Evolutionary conservation across 371 early-diverging fungal genomes (phyloP), one percentile per base, ranked within the genome.

Genomic region (Mortierella sp.): DNA sequence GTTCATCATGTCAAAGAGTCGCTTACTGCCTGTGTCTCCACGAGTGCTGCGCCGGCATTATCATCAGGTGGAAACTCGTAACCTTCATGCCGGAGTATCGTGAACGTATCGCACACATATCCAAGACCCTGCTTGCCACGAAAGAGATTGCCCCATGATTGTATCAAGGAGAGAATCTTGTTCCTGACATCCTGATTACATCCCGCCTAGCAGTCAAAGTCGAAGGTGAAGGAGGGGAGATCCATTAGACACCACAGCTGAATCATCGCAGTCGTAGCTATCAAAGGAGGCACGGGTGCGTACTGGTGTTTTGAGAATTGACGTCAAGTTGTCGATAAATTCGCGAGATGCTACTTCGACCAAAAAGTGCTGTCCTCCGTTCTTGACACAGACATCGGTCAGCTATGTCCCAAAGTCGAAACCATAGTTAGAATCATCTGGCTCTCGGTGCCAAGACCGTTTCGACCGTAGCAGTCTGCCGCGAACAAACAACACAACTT

Each of bases 321-420:
- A 82, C 2, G 85, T 86, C 43, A 97, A 67, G 60, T 88, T 87
- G 70, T 97, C 96, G 65, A 95, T 85, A 78, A 96, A 97, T 37
- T 96, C 98, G 48, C 93, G 83, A 14, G 91, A 86, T 1, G 97
- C 92, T 22, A 97, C 79, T 67, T 97, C 96, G 10, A 86, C 84
- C 40, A 97, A 80, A 71, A 98, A 95, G 40, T 88, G 88, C 46
- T 83, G 79, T 1, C 98, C 98, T 27, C 93, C 91, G 77, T 98
- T 98, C 80, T 98, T 98, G 31, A 97, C 94, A 72, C 96, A 95
- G 19, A 91, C 88, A 78, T 98, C 98, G 0, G 91, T 82, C 40
- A 97, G 80, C 94, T 94, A 64, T 16, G 55, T 22, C 34, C 48
- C 13, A 52, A 39, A 51, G 51, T 41, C 47, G 49, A 54, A 60